Evolutionary conservation across 176 grass and related monocot species (phyloP), one percentile per base, ranked within the genome.

Genomic region (Rhynchospora pubera): DNA sequence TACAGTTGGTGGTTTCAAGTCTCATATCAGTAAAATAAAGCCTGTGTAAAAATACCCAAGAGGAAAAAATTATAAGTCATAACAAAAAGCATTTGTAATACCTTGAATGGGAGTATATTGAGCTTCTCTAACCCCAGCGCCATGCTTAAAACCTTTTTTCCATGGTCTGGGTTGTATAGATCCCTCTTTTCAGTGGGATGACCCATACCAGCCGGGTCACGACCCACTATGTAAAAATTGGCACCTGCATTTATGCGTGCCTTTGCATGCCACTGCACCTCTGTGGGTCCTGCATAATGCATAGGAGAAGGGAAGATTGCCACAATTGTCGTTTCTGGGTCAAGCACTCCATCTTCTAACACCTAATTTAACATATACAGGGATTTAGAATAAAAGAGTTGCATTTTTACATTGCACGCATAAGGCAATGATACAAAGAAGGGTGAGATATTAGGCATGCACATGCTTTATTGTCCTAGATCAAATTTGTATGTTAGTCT

Each of bases 241-340:
- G 95, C 95, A 30, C 95, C 95, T 52, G 95, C 92, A 67, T 98
- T 94, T 75, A 98, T 85, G 1, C 95, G 18, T 12, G 92, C 95
- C 84, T 98, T 98, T 9, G 95, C 95, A 85, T 98, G 95, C 95
- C 95, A 98, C 74, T 98, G 95, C 84, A 98, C 95, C 81, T 98
- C 95, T 50, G 95, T 94, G 77, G 95, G 95, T 43, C 95, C 95
- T 46, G 95, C 95, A 82, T 98, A 98, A 86, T 94, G 89, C 95
- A 98, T 98, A 1, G 95, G 95, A 18, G 95, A 98, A 23, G 95
- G 95, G 44, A 98, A 98, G 85, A 98, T 98, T 51, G 92, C 88
- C 9, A 98, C 90, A 50, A 98, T 72, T 12, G 95, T 98, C 16
- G 95, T 94, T 79, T 94, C 87, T 11, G 95, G 95, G 52, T 98